Percentiles rank a stretch among this genome's conserved stretches.
Evolutionary conservation across 148 eudicot genomes (phyloP).

Genomic region (Rhododendron vialii): DNA sequence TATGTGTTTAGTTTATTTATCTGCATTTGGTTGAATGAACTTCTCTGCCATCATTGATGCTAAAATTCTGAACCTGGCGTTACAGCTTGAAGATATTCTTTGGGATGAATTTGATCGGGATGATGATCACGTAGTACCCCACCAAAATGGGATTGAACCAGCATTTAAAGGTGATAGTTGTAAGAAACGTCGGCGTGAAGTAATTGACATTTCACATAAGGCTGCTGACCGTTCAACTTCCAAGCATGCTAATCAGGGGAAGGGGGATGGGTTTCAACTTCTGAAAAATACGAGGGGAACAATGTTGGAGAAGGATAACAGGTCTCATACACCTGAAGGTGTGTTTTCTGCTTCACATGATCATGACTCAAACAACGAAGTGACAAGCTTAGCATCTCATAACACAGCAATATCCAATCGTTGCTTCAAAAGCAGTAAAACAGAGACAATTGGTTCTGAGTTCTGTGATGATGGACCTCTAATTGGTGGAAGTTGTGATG

Average conservation of each 20-base stretch:
- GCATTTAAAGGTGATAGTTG: slow-evolving; percentile 25
- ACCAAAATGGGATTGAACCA: slow-evolving; percentile 16
- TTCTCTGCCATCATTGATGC: slow-evolving; percentile 16
- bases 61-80: slow-evolving; percentile 29
- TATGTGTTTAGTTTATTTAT: background rate
- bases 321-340: slow-evolving; percentile 37
- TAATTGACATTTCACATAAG: slow-evolving; percentile 26
- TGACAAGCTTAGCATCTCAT: slow-evolving; percentile 36
- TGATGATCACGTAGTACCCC: slow-evolving; percentile 78
- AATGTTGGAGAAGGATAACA: slow-evolving; percentile 45
- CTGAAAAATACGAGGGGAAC: slow-evolving; percentile 28
- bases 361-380: slow-evolving; percentile 27
- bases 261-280: slow-evolving; percentile 11
- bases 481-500: slow-evolving; percentile 28
- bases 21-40: background rate
- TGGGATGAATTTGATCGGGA: slow-evolving; percentile 65
- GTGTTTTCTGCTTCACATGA: slow-evolving; percentile 35
- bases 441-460: slow-evolving; percentile 30
- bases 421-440: slow-evolving; percentile 29
- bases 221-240: slow-evolving; percentile 22
- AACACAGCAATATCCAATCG: slow-evolving; percentile 24
- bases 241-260: slow-evolving; percentile 22
- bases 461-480: slow-evolving; percentile 39
- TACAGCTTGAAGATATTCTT: slow-evolving; percentile 75
- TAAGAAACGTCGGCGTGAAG: slow-evolving; percentile 37